A percentile compares a stretch with the other conserved stretches of the same genome.
These are phyloP conservation scores for Aquilaria malaccensis DNA, from an alignment of 345 rosid species.

Conservation along the genomic window DNA sequence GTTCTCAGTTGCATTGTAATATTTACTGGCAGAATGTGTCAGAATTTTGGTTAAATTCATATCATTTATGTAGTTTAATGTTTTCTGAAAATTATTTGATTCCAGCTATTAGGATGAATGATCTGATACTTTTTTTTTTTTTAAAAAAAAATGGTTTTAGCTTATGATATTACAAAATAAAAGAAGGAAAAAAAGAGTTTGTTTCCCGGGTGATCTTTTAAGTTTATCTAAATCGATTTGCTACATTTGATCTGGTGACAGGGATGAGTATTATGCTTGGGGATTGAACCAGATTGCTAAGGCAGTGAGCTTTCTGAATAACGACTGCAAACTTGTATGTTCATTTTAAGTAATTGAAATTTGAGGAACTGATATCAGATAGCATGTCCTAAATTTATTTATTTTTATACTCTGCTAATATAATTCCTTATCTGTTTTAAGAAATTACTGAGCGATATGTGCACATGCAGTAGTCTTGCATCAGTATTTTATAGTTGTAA, in stretches of 20 bases:
- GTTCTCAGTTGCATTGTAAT: too few relatives aligned
- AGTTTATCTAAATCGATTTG: background rate
- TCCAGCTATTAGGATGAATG: too few relatives aligned
- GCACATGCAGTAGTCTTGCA: background rate
- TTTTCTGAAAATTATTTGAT: too few relatives aligned
- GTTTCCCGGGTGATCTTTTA: background rate
- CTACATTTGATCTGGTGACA: conserved; percentile 21
- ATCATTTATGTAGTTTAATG: too few relatives aligned
- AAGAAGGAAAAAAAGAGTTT: too few relatives aligned
- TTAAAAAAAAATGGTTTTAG: too few relatives aligned
- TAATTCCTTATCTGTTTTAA: background rate
- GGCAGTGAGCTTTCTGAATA: conserved; percentile 98
- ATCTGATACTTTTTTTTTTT: too few relatives aligned
- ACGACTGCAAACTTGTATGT: conserved; percentile 97
- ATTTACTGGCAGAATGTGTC: too few relatives aligned
- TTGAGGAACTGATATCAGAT: background rate
- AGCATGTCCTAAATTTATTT: background rate
- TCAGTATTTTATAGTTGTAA: too few relatives aligned
- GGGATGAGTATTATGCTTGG: conserved; percentile 98
- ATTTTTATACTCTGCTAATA: background rate
- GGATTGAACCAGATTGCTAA: conserved; percentile 90
- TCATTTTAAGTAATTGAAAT: background rate
- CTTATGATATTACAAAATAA: too few relatives aligned
- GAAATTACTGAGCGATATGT: background rate
- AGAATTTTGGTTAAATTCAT: too few relatives aligned